Percentiles rank a stretch among this genome's conserved stretches.
Evolutionary conservation across 1,139 yeast genomes (phyloP).

Genomic region (Nakaseomyces nivariensis): DNA sequence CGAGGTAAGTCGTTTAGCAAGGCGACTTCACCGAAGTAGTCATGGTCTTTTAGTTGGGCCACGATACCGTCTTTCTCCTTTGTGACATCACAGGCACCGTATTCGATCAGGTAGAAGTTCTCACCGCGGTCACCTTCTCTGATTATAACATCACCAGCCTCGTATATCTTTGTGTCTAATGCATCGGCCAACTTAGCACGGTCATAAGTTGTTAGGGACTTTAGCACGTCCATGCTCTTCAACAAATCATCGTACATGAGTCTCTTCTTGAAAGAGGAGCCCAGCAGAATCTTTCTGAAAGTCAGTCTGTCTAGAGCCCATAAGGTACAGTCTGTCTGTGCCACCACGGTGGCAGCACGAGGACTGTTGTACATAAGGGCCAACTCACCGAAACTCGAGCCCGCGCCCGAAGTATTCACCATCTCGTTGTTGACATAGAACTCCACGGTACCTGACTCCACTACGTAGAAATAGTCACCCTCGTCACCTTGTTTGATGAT

Average conservation of each 20-base stretch:
- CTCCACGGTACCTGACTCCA: conserved; percentile 78
- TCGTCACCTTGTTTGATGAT: conserved; percentile 92
- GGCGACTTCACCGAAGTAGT: conserved; percentile 94
- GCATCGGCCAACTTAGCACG: conserved; percentile 93
- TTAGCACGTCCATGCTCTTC: conserved; percentile 75
- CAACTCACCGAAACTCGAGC: conserved; percentile 90
- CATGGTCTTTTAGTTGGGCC: conserved; percentile 62
- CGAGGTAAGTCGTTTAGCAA: conserved; percentile 84
- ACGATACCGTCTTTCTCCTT: conserved; percentile 50
- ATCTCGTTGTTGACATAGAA: conserved; percentile 63
- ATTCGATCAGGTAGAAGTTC: conserved; percentile 79
- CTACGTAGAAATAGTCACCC: conserved; percentile 87
- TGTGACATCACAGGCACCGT: conserved; percentile 72
- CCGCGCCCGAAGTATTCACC: conserved; percentile 69
- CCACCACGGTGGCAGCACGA: conserved; percentile 89
- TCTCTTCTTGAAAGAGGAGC: conserved; percentile 84
- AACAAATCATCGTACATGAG: conserved; percentile 82
- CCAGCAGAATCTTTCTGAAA: conserved; percentile 81
- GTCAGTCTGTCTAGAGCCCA: conserved; percentile 95
- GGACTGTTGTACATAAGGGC: conserved; percentile 97
- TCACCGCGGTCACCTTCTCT: conserved; percentile 89
- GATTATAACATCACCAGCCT: conserved; percentile 66
- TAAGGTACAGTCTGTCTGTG: conserved; percentile 57
- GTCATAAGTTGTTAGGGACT: conserved; percentile 64
- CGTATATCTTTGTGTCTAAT: conserved; percentile 64